phyloP scores from a whole-genome alignment of 176 grass and related monocot species.

The Saccharum officinarum region DNA sequence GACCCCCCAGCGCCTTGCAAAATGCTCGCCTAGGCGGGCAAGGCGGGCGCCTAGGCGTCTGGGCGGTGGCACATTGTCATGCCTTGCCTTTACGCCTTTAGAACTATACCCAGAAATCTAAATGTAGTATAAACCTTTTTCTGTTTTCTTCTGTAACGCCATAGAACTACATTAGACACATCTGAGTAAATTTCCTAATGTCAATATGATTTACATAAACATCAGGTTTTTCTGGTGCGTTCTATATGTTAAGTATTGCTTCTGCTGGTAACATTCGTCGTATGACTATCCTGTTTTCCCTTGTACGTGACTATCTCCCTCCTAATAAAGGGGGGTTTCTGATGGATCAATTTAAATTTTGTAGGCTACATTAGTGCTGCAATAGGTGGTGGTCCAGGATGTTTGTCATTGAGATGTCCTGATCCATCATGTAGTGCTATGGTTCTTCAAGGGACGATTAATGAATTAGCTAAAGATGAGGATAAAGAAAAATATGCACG shows the following conservation, averaged over 20 bases:
- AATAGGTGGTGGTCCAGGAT: slow-evolving; percentile 79
- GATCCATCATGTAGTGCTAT: slow-evolving; percentile 80
- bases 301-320: neutral
- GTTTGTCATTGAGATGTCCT: slow-evolving; percentile 87
- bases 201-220: neutral
- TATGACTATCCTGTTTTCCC: neutral
- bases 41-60: too few relatives aligned
- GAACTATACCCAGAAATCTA: neutral
- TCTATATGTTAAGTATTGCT: neutral
- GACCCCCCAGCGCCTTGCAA: too few relatives aligned
- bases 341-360: slow-evolving; percentile 23
- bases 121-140: neutral
- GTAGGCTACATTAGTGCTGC: slow-evolving; percentile 79
- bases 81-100: too few relatives aligned
- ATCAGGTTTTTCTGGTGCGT: neutral
- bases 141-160: neutral
- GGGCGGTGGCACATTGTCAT: too few relatives aligned
- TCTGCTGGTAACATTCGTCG: neutral
- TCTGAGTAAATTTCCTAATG: neutral
- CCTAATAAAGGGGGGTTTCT: neutral
- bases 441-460: slow-evolving; percentile 62
- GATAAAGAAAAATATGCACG: slow-evolving; percentile 72
- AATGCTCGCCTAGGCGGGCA: too few relatives aligned
- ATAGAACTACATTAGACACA: neutral
- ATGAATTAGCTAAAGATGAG: slow-evolving; percentile 61